Evolutionary conservation across 2,329 filamentous ascomycete species (phyloP).

Genomic region (Diaporthe eres): DNA sequence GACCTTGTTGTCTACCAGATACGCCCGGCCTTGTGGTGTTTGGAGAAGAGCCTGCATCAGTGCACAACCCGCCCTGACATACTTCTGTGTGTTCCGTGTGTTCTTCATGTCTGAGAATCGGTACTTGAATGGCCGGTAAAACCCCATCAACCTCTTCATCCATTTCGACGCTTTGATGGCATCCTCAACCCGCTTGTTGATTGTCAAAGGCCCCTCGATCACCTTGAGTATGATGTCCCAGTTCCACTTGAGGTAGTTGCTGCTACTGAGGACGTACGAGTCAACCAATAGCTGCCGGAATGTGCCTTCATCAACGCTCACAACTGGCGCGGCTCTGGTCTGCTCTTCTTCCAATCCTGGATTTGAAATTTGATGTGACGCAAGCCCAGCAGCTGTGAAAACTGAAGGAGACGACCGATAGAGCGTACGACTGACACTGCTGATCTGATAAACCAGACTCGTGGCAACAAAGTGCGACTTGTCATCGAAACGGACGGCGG

Average conservation of each 20-base stretch:
- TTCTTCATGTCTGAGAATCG: slow-evolving; percentile 92
- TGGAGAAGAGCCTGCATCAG: slow-evolving; percentile 89
- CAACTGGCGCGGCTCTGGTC: slow-evolving; percentile 62
- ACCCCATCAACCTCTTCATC: slow-evolving; percentile 92
- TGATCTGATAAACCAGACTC: slow-evolving; percentile 96
- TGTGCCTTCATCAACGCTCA: slow-evolving; percentile 71
- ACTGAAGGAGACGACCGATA: slow-evolving; percentile 79
- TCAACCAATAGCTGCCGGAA: slow-evolving; percentile 79
- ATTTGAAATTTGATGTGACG: slow-evolving; percentile 62
- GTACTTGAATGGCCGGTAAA: slow-evolving; percentile 97
- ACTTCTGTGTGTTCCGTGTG: slow-evolving; percentile 93
- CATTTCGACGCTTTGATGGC: slow-evolving; percentile 96
- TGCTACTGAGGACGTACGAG: slow-evolving; percentile 87
- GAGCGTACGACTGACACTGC: slow-evolving; percentile 94
- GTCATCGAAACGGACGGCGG: slow-evolving; percentile 79
- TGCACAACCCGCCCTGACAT: slow-evolving; percentile 90
- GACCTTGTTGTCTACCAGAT: slow-evolving; percentile 92
- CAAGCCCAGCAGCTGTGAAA: slow-evolving; percentile 50
- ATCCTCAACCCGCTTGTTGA: slow-evolving; percentile 92
- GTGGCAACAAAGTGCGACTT: slow-evolving; percentile 85
- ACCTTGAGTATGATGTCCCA: slow-evolving; percentile 94
- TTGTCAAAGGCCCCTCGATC: slow-evolving; percentile 92
- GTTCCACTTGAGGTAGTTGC: slow-evolving; percentile 96
- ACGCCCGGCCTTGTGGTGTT: slow-evolving; percentile 85
- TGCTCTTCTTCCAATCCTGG: slow-evolving; percentile 69